Percentiles rank a stretch among this genome's conserved stretches.
Evolutionary conservation across 1,139 yeast species (phyloP).

Genomic region (Magnusiomyces sp.): DNA sequence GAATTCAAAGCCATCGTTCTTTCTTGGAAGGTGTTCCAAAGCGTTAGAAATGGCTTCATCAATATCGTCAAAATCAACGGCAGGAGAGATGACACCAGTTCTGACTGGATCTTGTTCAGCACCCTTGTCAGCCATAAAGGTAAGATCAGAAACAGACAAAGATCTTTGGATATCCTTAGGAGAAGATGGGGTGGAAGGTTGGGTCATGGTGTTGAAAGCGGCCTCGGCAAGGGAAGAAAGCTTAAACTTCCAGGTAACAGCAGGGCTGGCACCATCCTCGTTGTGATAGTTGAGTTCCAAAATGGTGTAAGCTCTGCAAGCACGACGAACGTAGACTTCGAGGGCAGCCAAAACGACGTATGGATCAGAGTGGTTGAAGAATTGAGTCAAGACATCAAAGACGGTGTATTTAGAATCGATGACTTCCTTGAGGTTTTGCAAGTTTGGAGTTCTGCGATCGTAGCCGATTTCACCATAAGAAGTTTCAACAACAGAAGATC

Average conservation of each 20-base stretch:
- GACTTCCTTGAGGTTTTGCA: slow-evolving; percentile 75
- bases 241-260: slow-evolving; percentile 85
- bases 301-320: slow-evolving; percentile 91
- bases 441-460: slow-evolving; percentile 74
- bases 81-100: slow-evolving; percentile 81
- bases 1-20: slow-evolving; percentile 25
- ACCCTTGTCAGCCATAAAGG: slow-evolving; percentile 66
- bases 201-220: slow-evolving; percentile 34
- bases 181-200: slow-evolving; percentile 16
- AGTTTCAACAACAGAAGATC: slow-evolving; percentile 83
- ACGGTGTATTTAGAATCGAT: slow-evolving; percentile 95
- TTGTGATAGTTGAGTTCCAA: slow-evolving; percentile 64
- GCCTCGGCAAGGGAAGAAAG: slow-evolving; percentile 65
- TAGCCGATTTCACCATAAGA: slow-evolving; percentile 66
- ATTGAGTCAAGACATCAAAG: slow-evolving; percentile 89
- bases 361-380: slow-evolving; percentile 73
- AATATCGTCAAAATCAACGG: slow-evolving; percentile 76
- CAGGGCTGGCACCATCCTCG: slow-evolving; percentile 45
- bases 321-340: slow-evolving; percentile 92
- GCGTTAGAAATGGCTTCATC: slow-evolving; percentile 77
- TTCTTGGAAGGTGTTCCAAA: slow-evolving; percentile 55
- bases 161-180: slow-evolving; percentile 50
- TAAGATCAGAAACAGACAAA: slow-evolving; percentile 84
- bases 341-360: slow-evolving; percentile 94
- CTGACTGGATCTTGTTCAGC: slow-evolving; percentile 54